phyloP scores from a whole-genome alignment of 169 alveolate species.

The Cryptosporidium ubiquitum region DNA sequence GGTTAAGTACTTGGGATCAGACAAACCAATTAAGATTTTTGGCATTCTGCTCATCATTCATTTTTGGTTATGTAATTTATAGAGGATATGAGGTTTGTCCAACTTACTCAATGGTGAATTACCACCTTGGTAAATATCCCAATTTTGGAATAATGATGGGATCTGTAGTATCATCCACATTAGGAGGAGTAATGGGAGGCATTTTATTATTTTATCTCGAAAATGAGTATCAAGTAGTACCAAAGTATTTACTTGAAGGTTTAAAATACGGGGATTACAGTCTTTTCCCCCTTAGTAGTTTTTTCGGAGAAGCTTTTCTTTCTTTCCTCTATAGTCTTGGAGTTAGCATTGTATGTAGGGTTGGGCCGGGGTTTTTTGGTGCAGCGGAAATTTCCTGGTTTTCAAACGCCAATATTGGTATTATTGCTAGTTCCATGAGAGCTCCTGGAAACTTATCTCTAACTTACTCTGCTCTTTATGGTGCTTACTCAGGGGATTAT shows the following conservation, averaged over 20 bases:
- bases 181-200: constrained; percentile 65
- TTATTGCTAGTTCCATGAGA: constrained; percentile 25
- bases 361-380: constrained; percentile 56
- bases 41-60: constrained; percentile 52
- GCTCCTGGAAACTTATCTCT: constrained; percentile 68
- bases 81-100: constrained; percentile 74
- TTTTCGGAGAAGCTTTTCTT: constrained; percentile 55
- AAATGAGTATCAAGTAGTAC: constrained; percentile 19
- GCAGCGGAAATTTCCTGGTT: constrained; percentile 74
- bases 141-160: constrained; percentile 54
- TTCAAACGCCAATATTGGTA: constrained; percentile 52
- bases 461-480: constrained; percentile 67
- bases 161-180: constrained; percentile 42
- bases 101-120: constrained; percentile 59
- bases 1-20: constrained; percentile 62
- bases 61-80: constrained; percentile 61
- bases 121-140: constrained; percentile 67
- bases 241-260: constrained; percentile 18
- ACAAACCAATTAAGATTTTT: constrained; percentile 52
- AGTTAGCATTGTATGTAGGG: constrained; percentile 68
- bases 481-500: constrained; percentile 62
- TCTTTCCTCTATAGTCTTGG: constrained; percentile 70
- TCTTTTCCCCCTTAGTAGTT: constrained; percentile 36
- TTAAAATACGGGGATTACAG: constrained; percentile 7
- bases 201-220: constrained; percentile 22